Conservation (phyloP, 257 asterid species). For the Ophiorrhiza pumila region DNA sequence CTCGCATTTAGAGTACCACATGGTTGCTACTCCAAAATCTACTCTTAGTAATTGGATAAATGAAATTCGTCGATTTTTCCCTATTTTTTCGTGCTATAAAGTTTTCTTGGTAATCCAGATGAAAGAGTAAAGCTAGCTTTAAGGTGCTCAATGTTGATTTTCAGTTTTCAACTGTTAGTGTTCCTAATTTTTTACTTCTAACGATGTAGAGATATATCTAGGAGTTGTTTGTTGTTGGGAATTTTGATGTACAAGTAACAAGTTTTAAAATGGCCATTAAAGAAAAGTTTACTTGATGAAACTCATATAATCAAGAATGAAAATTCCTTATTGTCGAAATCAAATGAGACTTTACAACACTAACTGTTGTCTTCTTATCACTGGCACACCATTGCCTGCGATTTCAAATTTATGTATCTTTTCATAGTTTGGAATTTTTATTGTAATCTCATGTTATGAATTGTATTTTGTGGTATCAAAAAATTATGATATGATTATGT, state of each 20-base stretch:
- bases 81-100: conserved; percentile 84
- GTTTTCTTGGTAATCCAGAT: conserved; percentile 96
- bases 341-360: conserved; percentile 90
- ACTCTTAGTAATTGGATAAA: conserved; percentile 99
- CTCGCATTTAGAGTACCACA: conserved; percentile 89
- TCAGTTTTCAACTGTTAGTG: neutral
- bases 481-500: too few species aligned
- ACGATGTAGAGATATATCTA: conserved; percentile 67
- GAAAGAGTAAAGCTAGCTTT: conserved; percentile 77
- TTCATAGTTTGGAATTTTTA: too few species aligned
- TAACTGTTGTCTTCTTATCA: conserved; percentile 88
- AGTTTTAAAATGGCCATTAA: conserved; percentile 99
- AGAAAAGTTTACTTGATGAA: conserved; percentile 84
- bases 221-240: conserved; percentile 92
- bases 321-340: conserved; percentile 91
- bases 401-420: neutral
- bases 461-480: too few species aligned
- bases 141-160: neutral
- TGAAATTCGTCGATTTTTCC: conserved; percentile 94
- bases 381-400: conserved; percentile 50
- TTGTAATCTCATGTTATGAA: too few species aligned
- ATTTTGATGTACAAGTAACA: conserved; percentile 94
- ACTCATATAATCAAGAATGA: conserved; percentile 98
- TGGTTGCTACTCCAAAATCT: conserved; percentile 99
- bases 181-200: conserved; percentile 5